Evolutionary conservation across 164 flowering plant species (phyloP).

Genomic region (Nymphaea thermarum): DNA sequence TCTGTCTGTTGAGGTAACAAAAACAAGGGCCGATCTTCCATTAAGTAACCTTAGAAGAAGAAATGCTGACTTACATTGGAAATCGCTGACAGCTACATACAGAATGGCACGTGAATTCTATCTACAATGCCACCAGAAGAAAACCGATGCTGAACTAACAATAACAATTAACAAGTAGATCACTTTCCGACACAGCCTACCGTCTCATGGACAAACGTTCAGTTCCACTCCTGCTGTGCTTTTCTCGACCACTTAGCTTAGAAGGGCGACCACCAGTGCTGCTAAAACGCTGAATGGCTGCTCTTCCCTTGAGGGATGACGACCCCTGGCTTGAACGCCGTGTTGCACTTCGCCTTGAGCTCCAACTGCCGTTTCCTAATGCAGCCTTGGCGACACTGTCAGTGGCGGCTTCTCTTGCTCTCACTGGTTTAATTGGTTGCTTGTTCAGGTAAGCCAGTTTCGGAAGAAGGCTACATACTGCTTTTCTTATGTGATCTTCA

Average conservation of each 20-base stretch:
- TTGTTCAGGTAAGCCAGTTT: conserved; percentile 72
- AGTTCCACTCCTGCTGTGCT: not conserved
- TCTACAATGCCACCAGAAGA: not conserved
- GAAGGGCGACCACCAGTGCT: conserved; percentile 15
- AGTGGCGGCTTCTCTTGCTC: conserved; percentile 49
- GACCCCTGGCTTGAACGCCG: conserved; percentile 30
- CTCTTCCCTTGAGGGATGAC: conserved; percentile 14
- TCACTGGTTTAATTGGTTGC: conserved; percentile 67
- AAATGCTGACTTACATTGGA: too few species aligned
- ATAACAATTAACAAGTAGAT: not conserved
- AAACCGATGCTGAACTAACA: not conserved
- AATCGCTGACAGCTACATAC: not conserved
- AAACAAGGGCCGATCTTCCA: too few species aligned
- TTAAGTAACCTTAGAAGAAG: too few species aligned
- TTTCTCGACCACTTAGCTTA: not conserved
- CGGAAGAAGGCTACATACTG: conserved; percentile 66
- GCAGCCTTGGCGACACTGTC: conserved; percentile 73
- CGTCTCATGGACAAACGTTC: not conserved
- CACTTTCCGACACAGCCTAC: not conserved
- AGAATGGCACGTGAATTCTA: not conserved
- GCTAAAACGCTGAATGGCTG: not conserved
- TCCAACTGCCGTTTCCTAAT: conserved; percentile 33
- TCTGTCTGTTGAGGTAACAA: too few species aligned
- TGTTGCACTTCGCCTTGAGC: conserved; percentile 26
- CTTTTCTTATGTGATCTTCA: conserved; percentile 70